Base-by-base conservation (phyloP, 768 basidiomycete species). In the Fistulinella prunicolor region DNA sequence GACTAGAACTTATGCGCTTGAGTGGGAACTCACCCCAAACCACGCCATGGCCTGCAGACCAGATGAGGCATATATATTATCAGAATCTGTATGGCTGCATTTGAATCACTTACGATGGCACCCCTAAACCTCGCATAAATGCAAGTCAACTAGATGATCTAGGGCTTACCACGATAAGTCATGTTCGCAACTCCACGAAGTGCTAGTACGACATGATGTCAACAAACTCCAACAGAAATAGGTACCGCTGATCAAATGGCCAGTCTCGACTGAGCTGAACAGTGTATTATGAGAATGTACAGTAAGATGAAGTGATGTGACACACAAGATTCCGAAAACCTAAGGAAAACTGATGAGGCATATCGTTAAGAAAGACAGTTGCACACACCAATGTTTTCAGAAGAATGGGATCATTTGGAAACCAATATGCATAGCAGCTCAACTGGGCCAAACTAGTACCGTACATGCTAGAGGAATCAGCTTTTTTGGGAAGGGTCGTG, bases 61-160 rank as follows among this genome's bases (percentile, higher is more conserved):
- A 34, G 32, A 13, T 9, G 5, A 16, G 5, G 17, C 10, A 36
- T 36, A 6, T 4, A 4, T 4, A 7, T 4, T 36, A 8, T 36
- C 4, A 36, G 17, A 17, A 19, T 16, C 5, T 14, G 13, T 14
- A 32, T 32, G 9, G 17, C 17, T 10, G 4, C 17, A 19, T n/a
- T 10, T 10, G 17, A 17, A 30, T 6, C 26, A 49, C 56, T 49
- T 21, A 57, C 56, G 24, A 19, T 32, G 0, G 2, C 22, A 29
- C 56, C 55, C 50, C 56, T 57, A 16, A 1, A 21, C n/a, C 6
- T 16, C 6, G 10, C 43, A 9, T 57, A 1, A 46, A 35, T 42
- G 17, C 19, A 29, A 13, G 16, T 26, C 6, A 6, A 30, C n/a
- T 9, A 20, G 16, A 4, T 10, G 7, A 4, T 36, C 6, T 19